Evolutionary conservation across 2,329 filamentous ascomycete species (phyloP).

Genomic region (Beauveria sp.): DNA sequence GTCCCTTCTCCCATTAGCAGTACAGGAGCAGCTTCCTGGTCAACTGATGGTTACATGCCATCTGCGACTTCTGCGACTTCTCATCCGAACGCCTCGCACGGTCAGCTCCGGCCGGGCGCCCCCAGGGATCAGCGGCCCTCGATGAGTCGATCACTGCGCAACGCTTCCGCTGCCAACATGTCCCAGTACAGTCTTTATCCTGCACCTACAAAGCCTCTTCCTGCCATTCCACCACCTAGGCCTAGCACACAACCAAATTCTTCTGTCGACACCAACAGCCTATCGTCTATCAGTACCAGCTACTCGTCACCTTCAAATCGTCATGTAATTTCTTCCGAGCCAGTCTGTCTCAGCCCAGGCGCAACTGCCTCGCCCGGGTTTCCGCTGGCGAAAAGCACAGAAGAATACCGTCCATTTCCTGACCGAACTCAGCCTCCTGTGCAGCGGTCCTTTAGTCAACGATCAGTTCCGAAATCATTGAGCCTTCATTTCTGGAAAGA

Average conservation of each 20-base stretch:
- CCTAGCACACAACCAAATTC: neutral
- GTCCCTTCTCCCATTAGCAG: neutral
- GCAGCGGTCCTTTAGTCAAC: neutral
- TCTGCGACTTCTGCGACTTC: neutral
- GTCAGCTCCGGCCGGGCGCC: neutral
- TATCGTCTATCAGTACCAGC: slow-evolving; percentile 9
- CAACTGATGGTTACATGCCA: neutral
- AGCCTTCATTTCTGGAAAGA: slow-evolving; percentile 15
- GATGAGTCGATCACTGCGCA: neutral
- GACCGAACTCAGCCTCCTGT: neutral
- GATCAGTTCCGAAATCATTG: neutral
- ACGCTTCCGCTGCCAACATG: neutral
- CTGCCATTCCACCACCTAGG: slow-evolving; percentile 6
- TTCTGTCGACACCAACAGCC: slow-evolving; percentile 1
- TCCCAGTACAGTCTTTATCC: slow-evolving; percentile 9
- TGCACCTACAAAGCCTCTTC: slow-evolving; percentile 9
- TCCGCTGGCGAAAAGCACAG: neutral
- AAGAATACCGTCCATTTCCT: neutral
- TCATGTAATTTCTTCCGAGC: neutral
- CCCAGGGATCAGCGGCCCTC: neutral
- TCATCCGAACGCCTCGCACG: neutral
- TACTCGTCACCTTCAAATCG: slow-evolving; percentile 1
- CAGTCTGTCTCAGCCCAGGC: neutral
- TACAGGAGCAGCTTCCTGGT: neutral
- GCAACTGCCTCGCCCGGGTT: neutral